Evolutionary conservation across 2,329 filamentous ascomycete species (phyloP).

Genomic region (Elsinoe batatas): DNA sequence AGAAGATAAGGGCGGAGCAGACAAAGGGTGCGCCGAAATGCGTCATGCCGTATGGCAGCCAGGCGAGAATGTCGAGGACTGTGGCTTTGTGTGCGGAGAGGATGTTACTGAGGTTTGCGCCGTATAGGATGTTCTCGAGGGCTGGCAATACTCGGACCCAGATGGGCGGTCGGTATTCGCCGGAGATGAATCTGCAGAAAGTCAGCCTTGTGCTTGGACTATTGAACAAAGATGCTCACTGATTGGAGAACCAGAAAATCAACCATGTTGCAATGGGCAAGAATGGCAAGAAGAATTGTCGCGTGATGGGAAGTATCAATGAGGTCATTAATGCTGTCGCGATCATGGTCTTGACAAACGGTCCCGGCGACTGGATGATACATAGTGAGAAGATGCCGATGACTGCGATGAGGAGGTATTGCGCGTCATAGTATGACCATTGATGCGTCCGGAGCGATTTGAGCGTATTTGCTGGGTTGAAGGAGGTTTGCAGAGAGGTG

Average conservation of each 20-base stretch:
- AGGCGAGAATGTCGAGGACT: conserved; percentile 76
- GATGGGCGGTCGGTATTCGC: conserved; percentile 81
- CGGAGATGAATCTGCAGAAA: conserved; percentile 65
- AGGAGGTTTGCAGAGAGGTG: conserved; percentile 67
- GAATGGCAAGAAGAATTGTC: conserved; percentile 85
- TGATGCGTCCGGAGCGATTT: conserved; percentile 64
- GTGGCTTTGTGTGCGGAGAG: conserved; percentile 80
- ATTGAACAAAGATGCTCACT: conserved; percentile 50
- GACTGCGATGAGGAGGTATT: conserved; percentile 67
- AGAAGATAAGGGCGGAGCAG: conserved; percentile 68
- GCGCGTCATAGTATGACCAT: conserved; percentile 75
- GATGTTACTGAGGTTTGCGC: conserved; percentile 91
- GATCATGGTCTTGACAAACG: conserved; percentile 64
- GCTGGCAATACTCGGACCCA: conserved; percentile 93
- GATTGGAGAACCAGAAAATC: conserved; percentile 83
- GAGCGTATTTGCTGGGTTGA: conserved; percentile 69
- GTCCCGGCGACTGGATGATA: conserved; percentile 69
- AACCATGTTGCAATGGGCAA: conserved; percentile 78
- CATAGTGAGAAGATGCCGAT: conserved; percentile 73
- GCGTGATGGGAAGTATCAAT: conserved; percentile 69
- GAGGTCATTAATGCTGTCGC: conserved; percentile 58
- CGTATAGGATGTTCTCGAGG: conserved; percentile 92
- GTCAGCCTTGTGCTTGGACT: conserved; percentile 3
- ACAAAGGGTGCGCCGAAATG: conserved; percentile 83
- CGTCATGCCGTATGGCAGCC: conserved; percentile 84